Evolutionary conservation across 2,329 filamentous ascomycete species (phyloP).

Genomic region (Blumeria graminis): DNA sequence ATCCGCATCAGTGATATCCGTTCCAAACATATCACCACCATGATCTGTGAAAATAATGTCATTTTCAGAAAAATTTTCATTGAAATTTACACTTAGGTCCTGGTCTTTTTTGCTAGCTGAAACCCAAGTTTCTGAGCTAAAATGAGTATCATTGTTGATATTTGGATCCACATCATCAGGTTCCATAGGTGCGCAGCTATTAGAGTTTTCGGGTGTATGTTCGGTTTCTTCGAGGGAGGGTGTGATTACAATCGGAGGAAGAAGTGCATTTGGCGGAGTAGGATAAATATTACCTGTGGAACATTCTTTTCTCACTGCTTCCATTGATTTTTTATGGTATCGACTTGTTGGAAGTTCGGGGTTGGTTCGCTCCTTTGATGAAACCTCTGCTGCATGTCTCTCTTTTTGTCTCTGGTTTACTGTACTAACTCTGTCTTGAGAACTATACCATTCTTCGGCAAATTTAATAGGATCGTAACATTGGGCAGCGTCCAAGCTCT

Average conservation of each 20-base stretch:
- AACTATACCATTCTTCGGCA: conserved; percentile 17
- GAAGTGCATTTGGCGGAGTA: conserved; percentile 44
- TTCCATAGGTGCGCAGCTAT: conserved; percentile 18
- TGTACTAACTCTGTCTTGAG: conserved; percentile 19
- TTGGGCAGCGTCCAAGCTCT: conserved; percentile 1
- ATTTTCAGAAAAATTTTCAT: conserved; percentile 11
- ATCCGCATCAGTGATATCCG: conserved; percentile 53
- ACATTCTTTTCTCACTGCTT: conserved; percentile 25
- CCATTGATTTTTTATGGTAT: conserved; percentile 26
- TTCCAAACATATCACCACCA: conserved; percentile 45
- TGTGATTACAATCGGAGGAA: conserved; percentile 26
- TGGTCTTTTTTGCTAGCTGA: conserved; percentile 10
- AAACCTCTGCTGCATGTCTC: conserved; percentile 18
- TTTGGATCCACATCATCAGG: conserved; percentile 10
- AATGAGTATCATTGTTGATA: conserved; percentile 5
- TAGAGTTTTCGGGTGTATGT: conserved; percentile 28
- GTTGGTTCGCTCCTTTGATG: conserved; percentile 20
- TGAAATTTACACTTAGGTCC: conserved; percentile 8
- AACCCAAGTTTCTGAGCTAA: conserved; percentile 11
- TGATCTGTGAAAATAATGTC: conserved; percentile 42
- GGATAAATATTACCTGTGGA: conserved; percentile 38
- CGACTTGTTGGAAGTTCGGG: conserved; percentile 20
- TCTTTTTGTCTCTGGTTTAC: conserved; percentile 26
- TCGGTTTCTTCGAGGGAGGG: conserved; percentile 30
- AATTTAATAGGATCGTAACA: conserved; percentile 16